Percentiles rank a stretch among this genome's conserved stretches.
Conservation (phyloP, 2,329 filamentous ascomycete species). For the Fusarium sp. region DNA sequence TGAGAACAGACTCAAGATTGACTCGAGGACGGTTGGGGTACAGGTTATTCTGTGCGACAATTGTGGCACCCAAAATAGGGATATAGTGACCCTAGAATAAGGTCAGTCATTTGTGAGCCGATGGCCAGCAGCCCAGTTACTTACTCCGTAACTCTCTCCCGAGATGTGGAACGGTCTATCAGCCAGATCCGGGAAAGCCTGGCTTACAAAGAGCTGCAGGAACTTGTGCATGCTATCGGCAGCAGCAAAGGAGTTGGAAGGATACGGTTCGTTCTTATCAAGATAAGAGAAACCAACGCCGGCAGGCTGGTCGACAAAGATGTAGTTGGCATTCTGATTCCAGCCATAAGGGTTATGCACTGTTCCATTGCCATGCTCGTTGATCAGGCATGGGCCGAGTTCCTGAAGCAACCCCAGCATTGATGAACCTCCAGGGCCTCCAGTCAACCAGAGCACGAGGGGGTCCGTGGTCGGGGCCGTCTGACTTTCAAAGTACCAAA, state of each 20-base stretch:
- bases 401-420: conserved; percentile 36
- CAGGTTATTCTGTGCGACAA: conserved; percentile 30
- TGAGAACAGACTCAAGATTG: conserved; percentile 25
- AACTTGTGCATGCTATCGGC: conserved; percentile 34
- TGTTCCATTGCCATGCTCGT: conserved; percentile 23
- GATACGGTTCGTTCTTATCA: conserved; percentile 23
- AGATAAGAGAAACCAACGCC: conserved; percentile 37
- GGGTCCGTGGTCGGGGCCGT: conserved; percentile 24
- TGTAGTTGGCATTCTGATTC: conserved; percentile 36
- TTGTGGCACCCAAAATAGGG: conserved; percentile 34
- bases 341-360: conserved; percentile 30
- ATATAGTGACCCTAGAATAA: conserved; percentile 25
- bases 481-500: conserved; percentile 39
- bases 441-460: conserved; percentile 35
- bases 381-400: conserved; percentile 30
- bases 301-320: conserved; percentile 38
- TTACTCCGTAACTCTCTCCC: conserved; percentile 35
- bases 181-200: conserved; percentile 18
- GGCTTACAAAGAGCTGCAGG: conserved; percentile 24
- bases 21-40: conserved; percentile 23
- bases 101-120: not conserved
- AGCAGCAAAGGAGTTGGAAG: conserved; percentile 30
- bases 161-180: conserved; percentile 30
- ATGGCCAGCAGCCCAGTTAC: rapidly evolving
- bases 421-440: conserved; percentile 28